These are phyloP conservation scores for Apophysomyces elegans DNA, from an alignment of 371 early-diverging fungal species.

Conservation along the genomic window DNA sequence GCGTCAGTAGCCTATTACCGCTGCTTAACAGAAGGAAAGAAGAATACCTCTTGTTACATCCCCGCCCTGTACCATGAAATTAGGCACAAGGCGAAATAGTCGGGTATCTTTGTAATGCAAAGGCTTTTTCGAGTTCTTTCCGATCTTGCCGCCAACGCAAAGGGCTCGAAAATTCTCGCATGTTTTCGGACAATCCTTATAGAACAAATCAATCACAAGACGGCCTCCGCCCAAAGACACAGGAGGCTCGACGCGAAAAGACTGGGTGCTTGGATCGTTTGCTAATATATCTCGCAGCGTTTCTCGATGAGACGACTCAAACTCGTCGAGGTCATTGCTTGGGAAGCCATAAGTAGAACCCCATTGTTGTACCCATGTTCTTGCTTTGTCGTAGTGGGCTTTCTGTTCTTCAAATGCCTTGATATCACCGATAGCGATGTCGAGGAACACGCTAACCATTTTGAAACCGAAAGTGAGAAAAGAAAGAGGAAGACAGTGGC, in stretches of 20 bases:
- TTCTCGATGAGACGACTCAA: slow-evolving; percentile 37
- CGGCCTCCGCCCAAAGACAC: slow-evolving; percentile 51
- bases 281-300: slow-evolving; percentile 52
- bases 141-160: slow-evolving; percentile 55
- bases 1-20: neutral
- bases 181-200: slow-evolving; percentile 64
- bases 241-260: slow-evolving; percentile 42
- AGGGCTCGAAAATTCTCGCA: slow-evolving; percentile 63
- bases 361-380: slow-evolving; percentile 48
- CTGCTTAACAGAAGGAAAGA: neutral
- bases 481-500: too few relatives aligned
- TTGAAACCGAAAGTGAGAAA: too few relatives aligned
- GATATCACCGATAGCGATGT: slow-evolving; percentile 55
- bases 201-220: slow-evolving; percentile 51
- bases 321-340: slow-evolving; percentile 33
- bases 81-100: slow-evolving; percentile 61
- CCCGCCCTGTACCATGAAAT: slow-evolving; percentile 83
- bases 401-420: slow-evolving; percentile 29
- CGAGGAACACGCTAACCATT: slow-evolving; percentile 39
- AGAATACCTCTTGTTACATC: slow-evolving; percentile 69
- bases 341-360: slow-evolving; percentile 48
- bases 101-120: slow-evolving; percentile 52
- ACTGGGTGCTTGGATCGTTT: slow-evolving; percentile 39
- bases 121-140: slow-evolving; percentile 58
- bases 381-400: slow-evolving; percentile 37